Base-by-base conservation (phyloP, 768 basidiomycete genomes). In the Mycena indigotica region DNA sequence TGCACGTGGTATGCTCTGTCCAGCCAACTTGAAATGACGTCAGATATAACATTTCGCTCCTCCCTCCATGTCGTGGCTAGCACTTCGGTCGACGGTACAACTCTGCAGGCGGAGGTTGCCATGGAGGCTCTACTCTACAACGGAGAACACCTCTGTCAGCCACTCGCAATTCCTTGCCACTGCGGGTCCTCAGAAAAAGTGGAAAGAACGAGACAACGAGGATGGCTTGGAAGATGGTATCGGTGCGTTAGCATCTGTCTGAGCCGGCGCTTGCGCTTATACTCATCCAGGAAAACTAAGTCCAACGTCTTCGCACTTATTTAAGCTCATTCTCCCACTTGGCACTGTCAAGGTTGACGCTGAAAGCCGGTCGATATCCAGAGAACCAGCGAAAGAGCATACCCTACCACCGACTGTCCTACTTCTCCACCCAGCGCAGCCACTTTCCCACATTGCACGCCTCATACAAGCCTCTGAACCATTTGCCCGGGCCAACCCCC, bases 341-440 rank as follows among this genome's bases (percentile, higher is more conserved):
- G 77, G 63, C 19, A 59, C 66, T 41, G 57, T 75, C 15, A 57
- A 56, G 56, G 45, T 58, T 46, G 32, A 52, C 28, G 51, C 51
- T 32, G 56, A 40, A 44, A 56, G 50, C 41, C 49, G 50, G 25
- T 17, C 52, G 39, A 52, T 41, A 45, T 40, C 57, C 45, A 41
- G 53, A 23, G 28, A 52, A 25, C 25, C 28, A 40, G 58, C 50
- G 40, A 30, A 28, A 39, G 48, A 44, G 55, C 26, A 30, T 28
- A 23, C 53, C 48, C 53, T 57, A 56, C 69, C 72, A 44, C 75
- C 85, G 67, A 65, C 81, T 62, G 83, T 87, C 4, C 80, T 88
- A 58, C 80, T 89, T 5, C 75, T 89, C 0, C 87, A 88, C 58
- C 86, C 87, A 4, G 81, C 84, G 0, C 87, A 89, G 62, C 87